phyloP scores from a whole-genome alignment of 202 grass and related monocot species.

The Panicum hallii region DNA sequence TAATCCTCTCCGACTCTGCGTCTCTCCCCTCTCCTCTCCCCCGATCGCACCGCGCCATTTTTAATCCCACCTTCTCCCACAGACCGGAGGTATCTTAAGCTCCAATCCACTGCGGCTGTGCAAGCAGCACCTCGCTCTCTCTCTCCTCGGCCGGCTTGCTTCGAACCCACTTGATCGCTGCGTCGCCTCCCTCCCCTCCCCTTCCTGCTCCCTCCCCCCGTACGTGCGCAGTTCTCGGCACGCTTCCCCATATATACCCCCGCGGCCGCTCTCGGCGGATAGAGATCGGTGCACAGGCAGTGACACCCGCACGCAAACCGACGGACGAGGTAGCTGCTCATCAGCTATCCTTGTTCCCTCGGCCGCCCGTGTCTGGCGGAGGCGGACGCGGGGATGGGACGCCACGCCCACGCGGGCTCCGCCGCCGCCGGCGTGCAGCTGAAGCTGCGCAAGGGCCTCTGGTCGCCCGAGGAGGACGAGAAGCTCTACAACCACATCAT shows the following conservation, averaged over 20 bases:
- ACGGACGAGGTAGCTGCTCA: constrained; percentile 34
- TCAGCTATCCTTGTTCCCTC: constrained; percentile 12
- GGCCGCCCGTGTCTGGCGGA: constrained; percentile 25
- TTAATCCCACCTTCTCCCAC: constrained; percentile 36
- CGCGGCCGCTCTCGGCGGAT: constrained; percentile 40
- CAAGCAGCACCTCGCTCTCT: neutral
- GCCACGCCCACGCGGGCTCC: constrained; percentile 54
- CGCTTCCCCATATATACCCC: constrained; percentile 60
- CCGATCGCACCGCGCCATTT: constrained; percentile 22
- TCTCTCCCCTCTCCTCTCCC: neutral
- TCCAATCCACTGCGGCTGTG: constrained; percentile 62
- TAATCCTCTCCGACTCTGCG: neutral
- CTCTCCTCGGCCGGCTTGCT: constrained; percentile 49
- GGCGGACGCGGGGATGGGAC: constrained; percentile 47
- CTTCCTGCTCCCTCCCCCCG: neutral
- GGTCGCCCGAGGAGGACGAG: constrained; percentile 92
- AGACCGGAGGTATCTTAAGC: constrained; percentile 63
- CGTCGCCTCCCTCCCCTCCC: constrained; percentile 30
- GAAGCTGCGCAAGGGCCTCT: constrained; percentile 87
- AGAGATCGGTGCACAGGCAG: constrained; percentile 29
- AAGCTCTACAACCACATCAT: constrained; percentile 92
- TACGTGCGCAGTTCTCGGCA: constrained; percentile 60
- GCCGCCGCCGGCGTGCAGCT: constrained; percentile 59
- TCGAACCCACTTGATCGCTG: constrained; percentile 77
- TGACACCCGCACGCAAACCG: constrained; percentile 35